A percentile compares a stretch with the other conserved stretches of the same genome.
Conservation (phyloP, 768 basidiomycete species). For the Cystofilobasidium bisporidii region DNA sequence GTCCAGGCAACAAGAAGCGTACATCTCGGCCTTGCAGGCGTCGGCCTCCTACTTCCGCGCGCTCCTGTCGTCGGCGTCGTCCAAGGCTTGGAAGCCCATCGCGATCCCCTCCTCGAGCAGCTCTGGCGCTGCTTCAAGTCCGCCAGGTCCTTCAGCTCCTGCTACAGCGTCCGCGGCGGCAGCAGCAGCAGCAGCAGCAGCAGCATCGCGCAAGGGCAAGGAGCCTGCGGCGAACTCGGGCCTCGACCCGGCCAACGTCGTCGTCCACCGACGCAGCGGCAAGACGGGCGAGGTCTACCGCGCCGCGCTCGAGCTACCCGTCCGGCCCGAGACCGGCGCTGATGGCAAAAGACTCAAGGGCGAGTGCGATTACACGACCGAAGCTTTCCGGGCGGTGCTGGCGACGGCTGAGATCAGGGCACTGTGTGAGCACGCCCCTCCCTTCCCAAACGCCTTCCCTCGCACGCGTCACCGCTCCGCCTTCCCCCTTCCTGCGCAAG, state of each 20-base stretch:
- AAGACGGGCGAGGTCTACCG: constrained; percentile 72
- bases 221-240: constrained; percentile 42
- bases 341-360: constrained; percentile 40
- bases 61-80: constrained; percentile 59
- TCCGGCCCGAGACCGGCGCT: constrained; percentile 17
- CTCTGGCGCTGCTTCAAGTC: constrained; percentile 29
- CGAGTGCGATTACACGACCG: constrained; percentile 47
- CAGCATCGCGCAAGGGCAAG: constrained; percentile 53
- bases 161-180: constrained; percentile 29
- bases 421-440: constrained; percentile 39
- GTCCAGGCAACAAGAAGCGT: constrained; percentile 21
- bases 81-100: constrained; percentile 73
- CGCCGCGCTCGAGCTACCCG: constrained; percentile 67
- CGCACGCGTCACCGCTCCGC: no score
- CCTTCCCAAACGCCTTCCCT: no score
- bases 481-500: no score
- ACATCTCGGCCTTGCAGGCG: constrained; percentile 47
- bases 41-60: constrained; percentile 71
- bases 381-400: constrained; percentile 70
- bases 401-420: constrained; percentile 76
- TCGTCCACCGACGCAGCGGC: constrained; percentile 61
- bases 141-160: constrained; percentile 34
- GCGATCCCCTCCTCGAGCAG: constrained; percentile 40
- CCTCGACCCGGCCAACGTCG: constrained; percentile 58
- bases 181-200: constrained; percentile 29